Conservation (phyloP, 2,329 filamentous ascomycete genomes). For the Plenodomus tracheiphilus region DNA sequence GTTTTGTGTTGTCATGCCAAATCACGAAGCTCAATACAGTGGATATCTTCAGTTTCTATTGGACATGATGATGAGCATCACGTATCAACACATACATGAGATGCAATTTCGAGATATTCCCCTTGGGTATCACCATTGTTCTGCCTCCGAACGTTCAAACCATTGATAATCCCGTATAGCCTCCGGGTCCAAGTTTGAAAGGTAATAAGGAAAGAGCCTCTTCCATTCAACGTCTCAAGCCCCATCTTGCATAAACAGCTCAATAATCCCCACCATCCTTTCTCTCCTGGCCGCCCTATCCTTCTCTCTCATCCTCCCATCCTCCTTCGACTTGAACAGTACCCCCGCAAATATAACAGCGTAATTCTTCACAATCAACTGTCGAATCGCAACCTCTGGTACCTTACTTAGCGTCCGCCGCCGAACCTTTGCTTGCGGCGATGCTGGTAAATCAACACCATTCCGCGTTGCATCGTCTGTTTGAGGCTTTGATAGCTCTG, state of each 20-base stretch:
- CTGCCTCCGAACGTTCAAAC: not conserved
- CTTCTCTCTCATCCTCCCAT: slow-evolving; percentile 53
- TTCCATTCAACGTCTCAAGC: slow-evolving; percentile 1
- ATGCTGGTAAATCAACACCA: slow-evolving; percentile 31
- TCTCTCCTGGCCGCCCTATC: slow-evolving; percentile 65
- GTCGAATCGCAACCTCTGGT: slow-evolving; percentile 57
- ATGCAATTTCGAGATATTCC: not conserved
- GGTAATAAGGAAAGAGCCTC: not conserved
- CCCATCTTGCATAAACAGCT: slow-evolving; percentile 63
- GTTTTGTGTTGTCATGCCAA: no score
- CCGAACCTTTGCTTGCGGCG: slow-evolving; percentile 43
- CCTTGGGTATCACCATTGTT: not conserved
- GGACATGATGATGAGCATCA: no score
- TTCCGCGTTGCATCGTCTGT: slow-evolving; percentile 28
- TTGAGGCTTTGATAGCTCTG: slow-evolving; percentile 30
- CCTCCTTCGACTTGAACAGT: slow-evolving; percentile 59
- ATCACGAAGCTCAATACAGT: no score
- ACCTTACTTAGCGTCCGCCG: slow-evolving; percentile 48
- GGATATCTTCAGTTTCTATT: not conserved
- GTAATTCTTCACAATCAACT: slow-evolving; percentile 63
- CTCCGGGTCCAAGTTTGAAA: not conserved
- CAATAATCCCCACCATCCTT: slow-evolving; percentile 67
- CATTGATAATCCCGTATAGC: not conserved
- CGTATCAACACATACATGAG: no score
- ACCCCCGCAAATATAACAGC: slow-evolving; percentile 67